Evolutionary conservation across 2,329 filamentous ascomycete species (phyloP), one percentile per base, ranked within the genome.

Genomic region (Venturiaceae sp.): DNA sequence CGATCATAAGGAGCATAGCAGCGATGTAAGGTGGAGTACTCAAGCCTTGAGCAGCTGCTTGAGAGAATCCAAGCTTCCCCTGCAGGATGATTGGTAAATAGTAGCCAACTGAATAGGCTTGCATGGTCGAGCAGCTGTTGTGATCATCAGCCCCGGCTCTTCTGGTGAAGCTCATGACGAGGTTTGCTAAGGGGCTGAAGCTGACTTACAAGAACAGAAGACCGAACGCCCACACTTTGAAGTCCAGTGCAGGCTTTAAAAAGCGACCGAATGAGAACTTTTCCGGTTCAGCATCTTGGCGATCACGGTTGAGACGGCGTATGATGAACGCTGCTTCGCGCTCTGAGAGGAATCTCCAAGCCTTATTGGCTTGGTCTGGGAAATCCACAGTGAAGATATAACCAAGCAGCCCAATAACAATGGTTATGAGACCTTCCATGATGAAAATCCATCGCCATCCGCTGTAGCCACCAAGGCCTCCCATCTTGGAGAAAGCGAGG

Each of bases 61-160:
- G n/a, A n/a, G n/a, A n/a, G n/a, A n/a, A n/a, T n/a, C n/a, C n/a
- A n/a, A n/a, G n/a, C n/a, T n/a, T n/a, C n/a, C n/a, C n/a, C n/a
- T n/a, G n/a, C n/a, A n/a, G n/a, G n/a, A n/a, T 88, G 65, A 92
- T 82, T 6, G 89, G 88, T 3, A 92, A 73, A 67, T 92, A 92
- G 70, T 88, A 92, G 2, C 87, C 86, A 7, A 94, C 80, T 0
- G 88, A 83, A 68, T 94, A 92, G 1, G 80, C 80, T 55, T 88
- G 80, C 9, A 86, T 88, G 0, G 69, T 58, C 64, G 67, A n/a
- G 34, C 11, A 13, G 21, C 30, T 30, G 34, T 13, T 30, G n/a
- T 54, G 34, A 26, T 30, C 21, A 28, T 16, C 26, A 26, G 36
- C n/a, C n/a, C n/a, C n/a, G n/a, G n/a, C n/a, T n/a, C n/a, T n/a